Evolutionary conservation across 2,329 filamentous ascomycete species (phyloP), one percentile per base, ranked within the genome.

Genomic region (Alternaria ventricosa): DNA sequence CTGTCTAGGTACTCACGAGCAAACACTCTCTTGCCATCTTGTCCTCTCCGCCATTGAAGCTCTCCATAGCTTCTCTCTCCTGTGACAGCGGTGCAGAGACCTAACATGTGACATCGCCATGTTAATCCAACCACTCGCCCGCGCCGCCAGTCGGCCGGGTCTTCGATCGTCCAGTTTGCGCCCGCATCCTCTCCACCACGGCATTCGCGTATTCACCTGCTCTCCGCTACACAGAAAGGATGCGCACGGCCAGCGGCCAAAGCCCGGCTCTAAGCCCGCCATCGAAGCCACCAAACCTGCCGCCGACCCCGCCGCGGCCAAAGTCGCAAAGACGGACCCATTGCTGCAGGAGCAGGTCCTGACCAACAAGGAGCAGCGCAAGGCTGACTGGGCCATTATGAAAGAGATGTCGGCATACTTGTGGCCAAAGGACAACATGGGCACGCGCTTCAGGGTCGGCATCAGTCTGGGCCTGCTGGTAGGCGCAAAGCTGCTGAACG

Each of bases 361-460:
- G 75, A 89, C 88, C 55, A 90, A 89, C 20, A 89, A 94, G 73
- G 93, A 97, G 82, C 96, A 99, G 85, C 89, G 96, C 72, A 96
- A 94, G 82, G 95, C 94, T 9, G 96, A 99, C 77, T 97, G 95
- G 95, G 94, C 94, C 51, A 99, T 99, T 71, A 96, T 99, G 86
- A 96, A 92, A 82, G 95, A 99, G 80, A 98, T 99, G 95, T 90
- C 91, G 64, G 90, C 90, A 66, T 99, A 99, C 80, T 84, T 99
- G 22, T 99, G 96, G 96, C 96, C 96, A 22, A 97, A 96, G 84
- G 89, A 94, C 79, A 92, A 92, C 76, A 80, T 92, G 74, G 90
- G 90, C 59, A 96, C 94, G 4, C 93, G 96, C 78, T 82, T 94
- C 66, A 90, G 96, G 66, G 96, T 99, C 33, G 88, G 92, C 11